Evolutionary conservation across 2,329 filamentous ascomycete genomes (phyloP), one percentile per base, ranked within the genome.

Genomic region (Pyrenochaeta sp.): DNA sequence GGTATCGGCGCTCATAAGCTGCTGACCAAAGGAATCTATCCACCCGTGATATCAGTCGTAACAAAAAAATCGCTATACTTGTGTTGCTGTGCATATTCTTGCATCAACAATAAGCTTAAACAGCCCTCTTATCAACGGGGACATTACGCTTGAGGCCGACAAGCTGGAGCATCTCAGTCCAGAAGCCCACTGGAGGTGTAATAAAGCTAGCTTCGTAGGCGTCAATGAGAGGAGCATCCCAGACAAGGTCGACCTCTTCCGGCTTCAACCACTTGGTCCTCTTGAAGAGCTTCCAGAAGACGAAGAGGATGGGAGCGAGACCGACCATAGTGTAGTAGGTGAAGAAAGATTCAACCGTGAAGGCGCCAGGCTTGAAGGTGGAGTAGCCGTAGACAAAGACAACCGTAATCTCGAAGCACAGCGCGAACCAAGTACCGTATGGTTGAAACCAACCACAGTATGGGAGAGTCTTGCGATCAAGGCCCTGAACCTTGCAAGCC

Each of bases 271-370:
- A 69, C 58, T 81, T 82, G 1, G 88, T 90, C 55, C 79, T 80
- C 78, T 88, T 86, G 72, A 87, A 22, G 1, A 90, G 7, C 77
- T 91, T 91, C 86, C 87, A 91, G 66, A 80, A 80, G 22, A 83
- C 51, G 70, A 84, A 90, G 28, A 87, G 76, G 36, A 85, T 69
- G 19, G 75, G 76, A 22, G 83, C 82, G 25, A 88, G 75, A n/a
- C 64, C 62, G 13, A 87, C 64, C 63, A 86, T 77, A 34, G 85
- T 83, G 64, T 86, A 87, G 58, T 83, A 84, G 50, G 84, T 80
- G 30, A 87, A 82, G 64, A 86, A 86, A 8, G 76, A 78, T 1
- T 80, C 80, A 0, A 80, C 77, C 32, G 79, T 79, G 62, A 84
- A 86, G 46, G 57, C 61, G 13, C 75, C 75, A 0, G 83, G 83